A percentile compares a stretch with the other conserved stretches of the same genome.
These are phyloP conservation scores for Marasmius oreades DNA, from an alignment of 1,284 basidiomycete species.

Conservation along the genomic window DNA sequence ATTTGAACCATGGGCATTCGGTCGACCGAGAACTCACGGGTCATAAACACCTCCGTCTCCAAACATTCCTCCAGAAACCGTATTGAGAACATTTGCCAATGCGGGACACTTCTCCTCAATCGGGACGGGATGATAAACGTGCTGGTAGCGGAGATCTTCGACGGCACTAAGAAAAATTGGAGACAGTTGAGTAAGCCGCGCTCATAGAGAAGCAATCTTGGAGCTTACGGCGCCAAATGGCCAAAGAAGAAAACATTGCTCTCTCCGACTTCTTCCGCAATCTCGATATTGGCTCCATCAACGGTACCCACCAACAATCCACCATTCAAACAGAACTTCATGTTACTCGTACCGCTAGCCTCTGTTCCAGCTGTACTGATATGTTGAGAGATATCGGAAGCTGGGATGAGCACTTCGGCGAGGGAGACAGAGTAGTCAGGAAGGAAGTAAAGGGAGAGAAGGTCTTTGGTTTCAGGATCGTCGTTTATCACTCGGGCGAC, in stretches of 20 bases:
- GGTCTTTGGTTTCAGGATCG: conserved; percentile 83
- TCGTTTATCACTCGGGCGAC: conserved; percentile 82
- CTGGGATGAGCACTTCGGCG: conserved; percentile 88
- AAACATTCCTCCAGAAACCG: conserved; percentile 71
- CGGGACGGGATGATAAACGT: conserved; percentile 76
- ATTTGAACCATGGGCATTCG: no score
- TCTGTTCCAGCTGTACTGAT: conserved; percentile 95
- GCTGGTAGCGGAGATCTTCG: conserved; percentile 80
- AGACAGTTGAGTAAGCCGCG: neutral
- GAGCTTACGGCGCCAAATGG: conserved; percentile 62
- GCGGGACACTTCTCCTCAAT: conserved; percentile 80
- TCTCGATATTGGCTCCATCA: conserved; percentile 94
- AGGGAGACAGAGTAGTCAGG: conserved; percentile 88
- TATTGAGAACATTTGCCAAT: conserved; percentile 70
- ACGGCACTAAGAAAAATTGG: conserved; percentile 43
- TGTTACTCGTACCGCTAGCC: conserved; percentile 85
- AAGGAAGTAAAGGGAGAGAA: conserved; percentile 82
- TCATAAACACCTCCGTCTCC: conserved; percentile 77
- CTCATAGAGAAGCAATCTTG: neutral
- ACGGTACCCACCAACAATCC: conserved; percentile 81
- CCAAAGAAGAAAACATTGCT: conserved; percentile 77
- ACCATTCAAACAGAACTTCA: conserved; percentile 91
- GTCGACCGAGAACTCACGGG: no score
- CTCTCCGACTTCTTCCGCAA: conserved; percentile 77
- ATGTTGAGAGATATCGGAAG: conserved; percentile 89